Evolutionary conservation across 2,329 filamentous ascomycete genomes (phyloP).

Genomic region (Pezicula rhizophila): DNA sequence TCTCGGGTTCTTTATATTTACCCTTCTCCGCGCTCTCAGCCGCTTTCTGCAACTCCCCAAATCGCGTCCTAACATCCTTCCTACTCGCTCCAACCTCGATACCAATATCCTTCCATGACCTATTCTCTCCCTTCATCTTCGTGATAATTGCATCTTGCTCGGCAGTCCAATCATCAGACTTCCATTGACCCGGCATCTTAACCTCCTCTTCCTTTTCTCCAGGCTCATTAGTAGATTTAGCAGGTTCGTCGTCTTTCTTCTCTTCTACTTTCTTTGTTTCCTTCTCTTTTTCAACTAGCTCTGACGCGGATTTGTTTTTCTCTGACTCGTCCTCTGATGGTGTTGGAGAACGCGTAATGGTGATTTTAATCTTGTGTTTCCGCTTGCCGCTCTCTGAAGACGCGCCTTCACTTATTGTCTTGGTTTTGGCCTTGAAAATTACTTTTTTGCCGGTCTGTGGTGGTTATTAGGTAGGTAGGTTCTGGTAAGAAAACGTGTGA

Average conservation of each 20-base stretch:
- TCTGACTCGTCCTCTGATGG: background rate
- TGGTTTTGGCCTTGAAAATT: too few relatives aligned
- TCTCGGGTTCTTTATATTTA: background rate
- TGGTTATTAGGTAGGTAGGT: too few relatives aligned
- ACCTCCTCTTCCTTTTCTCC: conserved; percentile 1
- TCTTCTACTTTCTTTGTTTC: background rate
- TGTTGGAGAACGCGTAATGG: too few relatives aligned
- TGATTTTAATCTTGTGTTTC: too few relatives aligned
- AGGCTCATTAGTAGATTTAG: conserved; percentile 3
- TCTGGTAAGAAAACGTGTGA: too few relatives aligned
- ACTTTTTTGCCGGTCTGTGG: too few relatives aligned
- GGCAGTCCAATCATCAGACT: conserved; percentile 14
- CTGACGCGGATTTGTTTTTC: conserved; percentile 6
- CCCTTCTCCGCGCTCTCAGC: conserved; percentile 5
- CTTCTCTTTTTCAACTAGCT: background rate
- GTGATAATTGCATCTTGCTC: conserved; percentile 21
- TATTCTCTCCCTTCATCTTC: conserved; percentile 19
- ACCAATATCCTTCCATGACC: conserved; percentile 19
- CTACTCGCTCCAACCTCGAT: conserved; percentile 4
- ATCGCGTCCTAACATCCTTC: conserved; percentile 2
- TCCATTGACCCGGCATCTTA: conserved; percentile 2
- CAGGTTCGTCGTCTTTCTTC: background rate
- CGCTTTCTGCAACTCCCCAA: conserved; percentile 5
- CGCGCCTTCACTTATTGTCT: too few relatives aligned
- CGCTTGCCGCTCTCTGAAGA: too few relatives aligned